Evolutionary conservation across 2,329 filamentous ascomycete species (phyloP), one percentile per base, ranked within the genome.

Genomic region (Talaromyces sp.): DNA sequence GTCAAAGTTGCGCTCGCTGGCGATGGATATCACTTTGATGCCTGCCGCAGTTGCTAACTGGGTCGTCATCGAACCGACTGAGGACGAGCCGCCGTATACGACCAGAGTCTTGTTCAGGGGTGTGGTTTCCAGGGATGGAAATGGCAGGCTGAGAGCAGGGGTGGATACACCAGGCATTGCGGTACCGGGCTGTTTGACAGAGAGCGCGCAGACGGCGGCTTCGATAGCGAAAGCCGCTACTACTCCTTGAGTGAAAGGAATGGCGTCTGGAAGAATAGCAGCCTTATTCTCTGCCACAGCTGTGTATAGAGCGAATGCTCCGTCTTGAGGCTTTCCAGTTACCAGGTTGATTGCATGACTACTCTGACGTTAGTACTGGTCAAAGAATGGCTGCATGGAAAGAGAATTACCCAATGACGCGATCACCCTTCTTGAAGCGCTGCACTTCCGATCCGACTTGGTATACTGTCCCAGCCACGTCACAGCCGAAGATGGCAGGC

Each of bases 61-160:
- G 31, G 80, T 75, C 0, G 75, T 77, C 6, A 67, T 69, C 31
- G 73, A 73, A 1, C 82, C 80, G 1, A 81, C 78, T n/a, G 73
- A 74, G 0, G 79, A 78, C 3, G 78, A 76, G 0, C 81, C 83
- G 21, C 82, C 82, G 80, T 61, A 64, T 39, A 64, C 44, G n/a
- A 64, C 28, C 1, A 64, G 50, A 1, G 18, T 46, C 80, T 61
- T 62, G 8, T 21, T 33, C 16, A 37, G 37, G 9, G 28, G 9
- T 11, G 33, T 23, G 23, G 40, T 0, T 8, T 58, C 11, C 25
- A 58, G 5, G 2, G 63, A 58, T n/a, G 63, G 63, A 54, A 58
- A 64, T 14, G 63, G 59, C 18, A 64, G 40, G 1, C 52, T 44
- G 33, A 64, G 63, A 23, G 56, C 61, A 37, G 61, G 61, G n/a